Base-by-base conservation (phyloP, 352 stramenopile genomes). In the Pythium dissotocum region DNA sequence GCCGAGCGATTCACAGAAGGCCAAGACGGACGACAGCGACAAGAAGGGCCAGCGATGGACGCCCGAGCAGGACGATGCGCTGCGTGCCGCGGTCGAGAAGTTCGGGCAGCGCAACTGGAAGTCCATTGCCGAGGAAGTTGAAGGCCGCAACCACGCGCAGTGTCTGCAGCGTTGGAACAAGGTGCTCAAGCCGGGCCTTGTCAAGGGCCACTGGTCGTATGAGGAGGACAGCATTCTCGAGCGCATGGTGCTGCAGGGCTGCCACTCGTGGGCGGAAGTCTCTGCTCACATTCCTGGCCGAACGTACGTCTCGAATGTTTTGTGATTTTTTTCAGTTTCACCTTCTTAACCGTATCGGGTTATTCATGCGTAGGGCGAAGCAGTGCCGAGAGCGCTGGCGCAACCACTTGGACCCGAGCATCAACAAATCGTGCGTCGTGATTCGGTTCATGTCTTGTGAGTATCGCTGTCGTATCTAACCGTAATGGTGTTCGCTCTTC, bases 381-480 rank as follows among this genome's bases (percentile, higher is more conserved):
- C 96, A 98, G 73, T 99, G 96, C 67, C 89, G 96, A 9, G 95
- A 99, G 67, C 91, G 96, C 18, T 99, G 95, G 90, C 84, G 97
- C 36, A 98, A 99, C 77, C 95, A 99, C 75, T 83, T 98, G 61
- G 94, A 98, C 78, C 96, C 96, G 40, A 94, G 89, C 58, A 90
- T 98, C 65, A 93, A 90, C 73, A 91, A 91, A 80, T 76, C 73
- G 85, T 93, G 78, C 53, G 80, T 64, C 1, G 1, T 4, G 8
- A 10, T 32, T 21, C 18, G 18, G 42, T 49, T 6, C 8, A 10
- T 26, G 6, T 26, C 9, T 26, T 14, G n/a, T 51, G 10, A 18
- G 38, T n/a, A 44, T 44, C 10, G 10, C 38, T 18, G 16, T 18
- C 38, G 8, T 18, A 12, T 44, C 44, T 44, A 53, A 21, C 35